Conservation (phyloP, 129 eudicot species). For the Escallonia herrerae region DNA sequence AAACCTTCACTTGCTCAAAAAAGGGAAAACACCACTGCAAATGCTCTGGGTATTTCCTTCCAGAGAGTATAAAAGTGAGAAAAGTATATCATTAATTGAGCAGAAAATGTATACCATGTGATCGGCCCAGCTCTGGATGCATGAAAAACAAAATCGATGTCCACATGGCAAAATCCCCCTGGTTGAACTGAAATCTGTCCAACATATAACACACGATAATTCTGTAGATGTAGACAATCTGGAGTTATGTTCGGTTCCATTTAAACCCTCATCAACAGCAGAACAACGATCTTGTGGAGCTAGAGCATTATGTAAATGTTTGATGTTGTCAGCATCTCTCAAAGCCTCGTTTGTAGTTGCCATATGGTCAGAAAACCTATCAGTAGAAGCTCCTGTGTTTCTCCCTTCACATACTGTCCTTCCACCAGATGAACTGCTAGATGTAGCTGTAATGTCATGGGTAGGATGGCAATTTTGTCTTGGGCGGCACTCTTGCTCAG, state of each 20-base stretch:
- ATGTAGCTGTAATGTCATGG: constrained; percentile 16
- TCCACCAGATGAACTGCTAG: constrained; percentile 18
- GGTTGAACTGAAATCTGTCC: constrained; percentile 76
- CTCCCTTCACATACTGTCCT: constrained; percentile 15
- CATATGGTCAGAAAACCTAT: constrained; percentile 10
- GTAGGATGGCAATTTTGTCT: constrained; percentile 6
- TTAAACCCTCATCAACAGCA: constrained; percentile 16
- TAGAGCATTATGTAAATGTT: constrained; percentile 28
- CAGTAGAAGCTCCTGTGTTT: constrained; percentile 14
- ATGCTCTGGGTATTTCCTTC: too few relatives aligned
- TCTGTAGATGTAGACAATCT: constrained; percentile 30
- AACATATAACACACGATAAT: constrained; percentile 87
- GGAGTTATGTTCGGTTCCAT: constrained; percentile 13
- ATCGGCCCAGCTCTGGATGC: constrained; percentile 98
- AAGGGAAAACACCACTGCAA: too few relatives aligned
- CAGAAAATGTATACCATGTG: constrained; percentile 42
- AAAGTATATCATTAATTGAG: neutral
- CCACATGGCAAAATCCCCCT: constrained; percentile 97
- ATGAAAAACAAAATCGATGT: constrained; percentile 89
- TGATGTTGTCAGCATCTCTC: constrained; percentile 35
- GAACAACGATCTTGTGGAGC: constrained; percentile 11
- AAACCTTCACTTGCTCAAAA: neutral
- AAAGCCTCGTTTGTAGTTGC: constrained; percentile 17
- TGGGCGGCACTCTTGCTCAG: constrained; percentile 26
- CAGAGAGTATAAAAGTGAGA: too few relatives aligned